Base-by-base conservation (phyloP, 2,329 filamentous ascomycete species). In the Parafenestella ontariensis region DNA sequence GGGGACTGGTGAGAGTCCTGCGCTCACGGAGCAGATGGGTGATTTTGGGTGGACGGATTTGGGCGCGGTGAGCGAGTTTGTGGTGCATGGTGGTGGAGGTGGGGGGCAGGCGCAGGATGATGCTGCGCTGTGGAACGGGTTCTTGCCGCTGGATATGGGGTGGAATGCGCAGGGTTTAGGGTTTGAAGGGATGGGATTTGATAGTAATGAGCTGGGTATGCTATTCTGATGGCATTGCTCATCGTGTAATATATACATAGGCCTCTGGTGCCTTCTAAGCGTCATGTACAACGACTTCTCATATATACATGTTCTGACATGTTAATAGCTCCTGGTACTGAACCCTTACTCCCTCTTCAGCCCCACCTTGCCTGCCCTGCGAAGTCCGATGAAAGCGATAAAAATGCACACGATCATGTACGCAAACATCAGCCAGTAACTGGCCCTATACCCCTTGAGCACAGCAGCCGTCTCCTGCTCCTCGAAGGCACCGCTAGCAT, bases 31-130 rank as follows among this genome's bases (percentile, higher is more conserved):
- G 56, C 72, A 73, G 36, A 79, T 81, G 76, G 79, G 79, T 7
- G 79, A 81, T 54, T 81, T 81, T 61, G 78, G 76, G 24, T 81
- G 79, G 79, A 81, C 79, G 3, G 79, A 81, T 65, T 64, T 81
- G 3, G 68, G 75, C 54, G 79, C 79, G 13, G 79, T 81, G 13
- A 78, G 78, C 5, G 78, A 81, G 29, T 81, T 81, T 54, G 79
- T 78, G 0, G 75, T 81, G 46, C 78, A 79, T 63, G 78, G 78
- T 0, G 70, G 71, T 53, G 74, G n/a, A n/a, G n/a, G 59, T 11
- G 54, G 53, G 1, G 13, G 13, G 8, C 72, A 70, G 52, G 63
- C 56, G 3, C 48, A 56, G 9, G 68, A 73, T 59, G 71, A 71
- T n/a, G 47, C 58, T 18, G 66, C 66, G 5, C 47, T 74, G 34